Conservation (phyloP, 1,284 basidiomycete genomes). For the Coniferiporia weirii region DNA sequence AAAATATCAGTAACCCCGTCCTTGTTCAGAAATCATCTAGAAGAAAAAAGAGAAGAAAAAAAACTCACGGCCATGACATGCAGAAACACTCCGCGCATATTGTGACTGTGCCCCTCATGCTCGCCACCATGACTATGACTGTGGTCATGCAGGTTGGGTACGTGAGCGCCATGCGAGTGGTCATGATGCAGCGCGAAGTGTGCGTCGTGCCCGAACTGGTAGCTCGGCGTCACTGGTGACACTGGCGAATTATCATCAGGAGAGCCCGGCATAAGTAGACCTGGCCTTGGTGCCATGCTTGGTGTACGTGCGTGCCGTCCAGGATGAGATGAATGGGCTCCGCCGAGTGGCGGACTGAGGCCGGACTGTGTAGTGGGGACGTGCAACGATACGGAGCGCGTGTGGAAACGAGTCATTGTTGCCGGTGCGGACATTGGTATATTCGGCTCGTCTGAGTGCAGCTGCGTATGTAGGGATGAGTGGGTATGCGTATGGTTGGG, state of each 20-base stretch:
- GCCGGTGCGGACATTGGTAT: constrained; percentile 12
- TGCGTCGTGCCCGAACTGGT: constrained; percentile 56
- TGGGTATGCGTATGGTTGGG: background rate
- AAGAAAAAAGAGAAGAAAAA: background rate
- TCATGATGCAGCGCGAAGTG: constrained; percentile 53
- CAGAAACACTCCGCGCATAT: constrained; percentile 99
- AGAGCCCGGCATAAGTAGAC: constrained; percentile 4
- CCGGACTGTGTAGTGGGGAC: constrained; percentile 5
- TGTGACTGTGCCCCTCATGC: constrained; percentile 88
- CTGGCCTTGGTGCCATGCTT: constrained; percentile 9
- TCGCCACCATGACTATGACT: constrained; percentile 43
- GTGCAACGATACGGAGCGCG: constrained; percentile 16
- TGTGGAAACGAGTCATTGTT: constrained; percentile 13
- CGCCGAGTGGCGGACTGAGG: background rate
- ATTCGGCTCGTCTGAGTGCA: background rate
- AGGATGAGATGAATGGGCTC: background rate
- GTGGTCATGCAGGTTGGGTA: constrained; percentile 52
- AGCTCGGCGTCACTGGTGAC: constrained; percentile 54
- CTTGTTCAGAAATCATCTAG: constrained; percentile 11
- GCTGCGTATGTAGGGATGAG: background rate
- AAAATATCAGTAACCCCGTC: constrained; percentile 2
- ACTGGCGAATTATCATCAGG: constrained; percentile 3
- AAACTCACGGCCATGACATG: constrained; percentile 80
- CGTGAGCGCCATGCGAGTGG: constrained; percentile 33
- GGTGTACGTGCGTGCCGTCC: constrained; percentile 10